Percentiles rank a stretch among this genome's conserved stretches.
phyloP scores from a whole-genome alignment of 2,329 filamentous ascomycete species.

The Nakataea oryzae region DNA sequence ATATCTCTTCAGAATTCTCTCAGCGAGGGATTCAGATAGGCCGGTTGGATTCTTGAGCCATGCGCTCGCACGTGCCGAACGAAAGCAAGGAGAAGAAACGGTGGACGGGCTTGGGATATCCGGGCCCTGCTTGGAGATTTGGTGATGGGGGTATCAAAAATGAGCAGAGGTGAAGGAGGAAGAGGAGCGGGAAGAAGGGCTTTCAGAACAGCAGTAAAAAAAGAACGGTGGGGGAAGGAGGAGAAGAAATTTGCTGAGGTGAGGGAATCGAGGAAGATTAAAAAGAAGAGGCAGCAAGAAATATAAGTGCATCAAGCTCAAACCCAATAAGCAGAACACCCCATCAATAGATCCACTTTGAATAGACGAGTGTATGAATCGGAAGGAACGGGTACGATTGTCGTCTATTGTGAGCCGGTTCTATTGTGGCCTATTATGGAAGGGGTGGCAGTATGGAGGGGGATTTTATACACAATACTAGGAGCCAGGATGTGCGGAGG shows the following conservation, averaged over 20 bases:
- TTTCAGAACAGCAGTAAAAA: background rate
- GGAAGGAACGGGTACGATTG: background rate
- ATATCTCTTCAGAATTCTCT: background rate
- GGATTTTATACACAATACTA: background rate
- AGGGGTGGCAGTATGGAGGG: background rate
- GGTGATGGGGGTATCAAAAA: too few relatives aligned
- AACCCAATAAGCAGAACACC: background rate
- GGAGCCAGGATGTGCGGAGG: background rate
- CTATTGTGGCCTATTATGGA: background rate
- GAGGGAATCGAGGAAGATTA: background rate
- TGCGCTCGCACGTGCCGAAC: background rate
- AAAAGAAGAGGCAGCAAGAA: background rate
- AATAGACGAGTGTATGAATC: background rate
- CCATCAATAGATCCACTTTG: background rate
- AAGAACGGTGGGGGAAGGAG: background rate
- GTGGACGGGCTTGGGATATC: background rate
- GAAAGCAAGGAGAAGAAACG: background rate
- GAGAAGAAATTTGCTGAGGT: background rate
- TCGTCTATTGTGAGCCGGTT: background rate
- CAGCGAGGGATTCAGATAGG: background rate
- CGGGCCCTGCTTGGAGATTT: background rate
- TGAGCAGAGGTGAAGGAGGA: background rate
- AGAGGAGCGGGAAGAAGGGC: background rate
- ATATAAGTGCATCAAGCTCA: background rate
- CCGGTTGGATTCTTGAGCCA: background rate